phyloP scores from a whole-genome alignment of 257 asterid genomes.

The Solanum lycopersicoides region DNA sequence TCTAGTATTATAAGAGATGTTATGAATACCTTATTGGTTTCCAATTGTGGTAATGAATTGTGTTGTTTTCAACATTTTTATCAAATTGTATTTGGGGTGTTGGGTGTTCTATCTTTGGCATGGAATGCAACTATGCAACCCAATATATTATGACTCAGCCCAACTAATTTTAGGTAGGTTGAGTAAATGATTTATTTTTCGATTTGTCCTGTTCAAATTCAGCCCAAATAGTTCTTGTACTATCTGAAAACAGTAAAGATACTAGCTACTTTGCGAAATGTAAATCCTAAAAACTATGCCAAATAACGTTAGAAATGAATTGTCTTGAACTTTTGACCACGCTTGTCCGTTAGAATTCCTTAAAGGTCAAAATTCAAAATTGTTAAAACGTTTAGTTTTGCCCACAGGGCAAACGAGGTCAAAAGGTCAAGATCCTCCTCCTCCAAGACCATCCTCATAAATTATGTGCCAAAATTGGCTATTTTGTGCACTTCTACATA shows the following conservation, averaged over 20 bases:
- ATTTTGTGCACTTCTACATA: not conserved
- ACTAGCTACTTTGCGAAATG: not conserved
- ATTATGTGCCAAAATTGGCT: not conserved
- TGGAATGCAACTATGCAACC: not conserved
- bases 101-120: not conserved
- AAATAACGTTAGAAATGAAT: not conserved
- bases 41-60: not conserved
- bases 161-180: not conserved
- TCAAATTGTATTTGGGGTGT: not conserved
- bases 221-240: not conserved
- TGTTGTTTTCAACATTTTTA: not conserved
- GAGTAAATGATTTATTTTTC: not conserved
- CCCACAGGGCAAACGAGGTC: not conserved
- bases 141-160: not conserved
- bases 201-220: not conserved
- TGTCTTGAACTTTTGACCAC: not conserved
- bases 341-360: not conserved
- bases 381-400: not conserved
- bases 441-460: not conserved
- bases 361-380: not conserved
- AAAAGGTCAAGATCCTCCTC: not conserved
- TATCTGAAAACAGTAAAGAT: not conserved
- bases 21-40: not conserved
- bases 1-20: not conserved
- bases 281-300: not conserved